These are phyloP conservation scores for Hortaea werneckii DNA, from an alignment of 2,329 filamentous ascomycete genomes.

Conservation along the genomic window DNA sequence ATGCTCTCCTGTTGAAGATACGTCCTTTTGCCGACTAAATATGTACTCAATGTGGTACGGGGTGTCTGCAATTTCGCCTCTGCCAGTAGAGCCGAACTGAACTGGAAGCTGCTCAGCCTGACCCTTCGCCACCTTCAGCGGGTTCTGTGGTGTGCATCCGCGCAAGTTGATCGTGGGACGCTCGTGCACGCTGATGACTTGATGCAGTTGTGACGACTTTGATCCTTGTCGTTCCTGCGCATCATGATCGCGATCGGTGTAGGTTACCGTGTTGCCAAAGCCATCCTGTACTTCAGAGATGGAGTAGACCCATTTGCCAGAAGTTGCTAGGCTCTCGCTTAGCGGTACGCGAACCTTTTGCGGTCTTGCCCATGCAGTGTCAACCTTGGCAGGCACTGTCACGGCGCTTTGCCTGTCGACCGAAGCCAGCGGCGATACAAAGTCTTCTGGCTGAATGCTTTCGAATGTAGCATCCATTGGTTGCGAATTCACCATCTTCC, in stretches of 20 bases:
- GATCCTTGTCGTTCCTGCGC: constrained; percentile 36
- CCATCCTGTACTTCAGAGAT: constrained; percentile 89
- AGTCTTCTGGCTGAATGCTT: constrained; percentile 82
- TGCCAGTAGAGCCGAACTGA: constrained; percentile 54
- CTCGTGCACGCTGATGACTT: constrained; percentile 77
- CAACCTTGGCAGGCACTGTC: constrained; percentile 48
- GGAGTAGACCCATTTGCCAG: constrained; percentile 79
- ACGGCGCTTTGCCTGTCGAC: constrained; percentile 43
- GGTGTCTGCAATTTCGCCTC: constrained; percentile 47
- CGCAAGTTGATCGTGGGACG: constrained; percentile 62
- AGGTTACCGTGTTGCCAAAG: constrained; percentile 76
- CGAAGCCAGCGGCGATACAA: constrained; percentile 64
- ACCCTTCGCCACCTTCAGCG: constrained; percentile 74
- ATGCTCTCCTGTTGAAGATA: constrained; percentile 62
- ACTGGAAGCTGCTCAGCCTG: constrained; percentile 59
- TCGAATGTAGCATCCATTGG: constrained; percentile 83
- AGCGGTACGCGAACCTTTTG: constrained; percentile 69
- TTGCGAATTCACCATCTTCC: constrained; percentile 72
- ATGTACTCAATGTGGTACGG: constrained; percentile 68
- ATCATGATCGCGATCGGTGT: constrained; percentile 58
- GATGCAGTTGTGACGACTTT: constrained; percentile 50
- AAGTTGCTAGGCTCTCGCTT: constrained; percentile 75
- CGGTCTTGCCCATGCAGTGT: constrained; percentile 70
- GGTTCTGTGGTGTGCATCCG: constrained; percentile 69
- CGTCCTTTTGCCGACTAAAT: constrained; percentile 64